Base-by-base conservation (phyloP, 495 filamentous ascomycete genomes). In the Penicillium roqueforti region DNA sequence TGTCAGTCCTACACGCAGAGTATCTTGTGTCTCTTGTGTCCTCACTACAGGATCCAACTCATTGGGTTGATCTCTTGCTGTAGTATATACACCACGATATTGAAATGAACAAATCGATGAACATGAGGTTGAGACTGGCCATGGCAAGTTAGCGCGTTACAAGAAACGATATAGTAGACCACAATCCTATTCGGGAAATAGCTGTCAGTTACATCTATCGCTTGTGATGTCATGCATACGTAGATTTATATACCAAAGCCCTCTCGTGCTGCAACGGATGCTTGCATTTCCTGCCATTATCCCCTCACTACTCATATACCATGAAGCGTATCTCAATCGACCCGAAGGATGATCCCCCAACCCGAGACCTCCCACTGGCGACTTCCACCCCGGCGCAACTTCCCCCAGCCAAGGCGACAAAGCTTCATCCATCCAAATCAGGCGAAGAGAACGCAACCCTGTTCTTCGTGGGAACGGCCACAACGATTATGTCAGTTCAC, bases 391-490 rank as follows among this genome's bases (percentile, higher is more conserved):
- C 60, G 1, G 20, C 34, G 31, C 22, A 34, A 3, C 65, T 77
- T 5, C 76, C 76, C 4, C 42, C 57, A 3, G 65, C 71, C 7
- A 78, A 74, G 54, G 59, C 68, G 16, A 70, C 55, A 10, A 76
- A 80, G 54, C 39, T 67, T 11, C 68, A 80, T 56, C 77, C 80
- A 9, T 62, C 56, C 19, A 65, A 55, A 11, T 54, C 63, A 19
- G 67, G 65, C 0, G 55, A 57, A 6, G 70, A 80, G 26, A 77
- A 78, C 58, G 77, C 76, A 3, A 70, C 70, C 1, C 31, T 82
- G 23, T 70, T 68, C 51, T 88, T 87, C 55, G 76, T 88, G 42
- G 85, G 87, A 32, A 88, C 75, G 1, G 84, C 86, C 20, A 88
- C 86, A 1, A 84, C 80, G 0, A 74, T 89, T 18, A 68, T 89